phyloP scores from a whole-genome alignment of 768 basidiomycete genomes.

The Calvatia gigantea region DNA sequence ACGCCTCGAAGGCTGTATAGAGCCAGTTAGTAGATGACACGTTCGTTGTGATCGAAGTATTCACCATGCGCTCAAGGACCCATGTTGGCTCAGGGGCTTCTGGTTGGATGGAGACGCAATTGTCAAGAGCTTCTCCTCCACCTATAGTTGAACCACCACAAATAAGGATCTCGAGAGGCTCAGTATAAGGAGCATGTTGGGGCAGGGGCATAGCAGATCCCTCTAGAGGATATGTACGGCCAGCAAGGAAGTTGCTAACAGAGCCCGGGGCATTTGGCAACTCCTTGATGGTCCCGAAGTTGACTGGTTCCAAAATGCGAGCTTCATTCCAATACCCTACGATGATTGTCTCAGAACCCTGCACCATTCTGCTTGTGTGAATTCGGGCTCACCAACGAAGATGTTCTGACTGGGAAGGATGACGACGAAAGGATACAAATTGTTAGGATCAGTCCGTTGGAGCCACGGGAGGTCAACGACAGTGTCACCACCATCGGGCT shows the following conservation, averaged over 20 bases:
- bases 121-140: slow-evolving; percentile 53
- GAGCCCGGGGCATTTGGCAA: slow-evolving; percentile 75
- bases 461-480: slow-evolving; percentile 62
- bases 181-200: slow-evolving; percentile 68
- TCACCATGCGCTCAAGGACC: slow-evolving; percentile 77
- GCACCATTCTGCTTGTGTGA: neutral
- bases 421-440: slow-evolving; percentile 75
- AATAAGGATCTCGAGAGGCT: slow-evolving; percentile 62
- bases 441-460: slow-evolving; percentile 71
- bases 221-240: slow-evolving; percentile 76
- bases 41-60: slow-evolving; percentile 17
- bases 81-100: slow-evolving; percentile 61
- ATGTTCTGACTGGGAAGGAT: slow-evolving; percentile 67
- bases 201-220: slow-evolving; percentile 71
- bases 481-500: slow-evolving; percentile 60
- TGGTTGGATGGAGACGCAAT: slow-evolving; percentile 68
- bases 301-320: slow-evolving; percentile 64
- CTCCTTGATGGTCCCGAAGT: slow-evolving; percentile 54
- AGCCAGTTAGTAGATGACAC: slow-evolving; percentile 46
- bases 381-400: slow-evolving; percentile 56
- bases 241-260: slow-evolving; percentile 68
- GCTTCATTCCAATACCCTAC: slow-evolving; percentile 81
- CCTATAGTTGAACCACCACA: slow-evolving; percentile 74
- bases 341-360: neutral
- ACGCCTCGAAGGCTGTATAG: slow-evolving; percentile 56